Base-by-base conservation (phyloP, 2,329 filamentous ascomycete genomes). In the Alternaria triticina region DNA sequence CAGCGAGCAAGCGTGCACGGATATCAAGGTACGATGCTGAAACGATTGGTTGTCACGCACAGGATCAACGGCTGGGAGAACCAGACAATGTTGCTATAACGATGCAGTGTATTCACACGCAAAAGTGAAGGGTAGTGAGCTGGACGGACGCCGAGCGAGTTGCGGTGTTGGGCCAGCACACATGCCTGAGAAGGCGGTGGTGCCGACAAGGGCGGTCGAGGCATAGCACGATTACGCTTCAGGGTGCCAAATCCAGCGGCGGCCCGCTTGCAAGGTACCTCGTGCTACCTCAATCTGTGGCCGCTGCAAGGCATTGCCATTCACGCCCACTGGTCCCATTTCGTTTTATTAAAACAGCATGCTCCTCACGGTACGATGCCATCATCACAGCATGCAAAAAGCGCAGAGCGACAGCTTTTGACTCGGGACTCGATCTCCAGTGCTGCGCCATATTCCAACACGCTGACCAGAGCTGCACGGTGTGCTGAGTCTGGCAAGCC, bases 11-110 rank as follows among this genome's bases (percentile, higher is more conserved):
- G 71, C 66, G 73, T 72, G 75, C 77, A 79, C 75, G 75, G 76
- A 73, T 72, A 64, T 70, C 70, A 71, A 77, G 74, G 74, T 77
- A 76, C 73, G 67, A 67, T 71, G 74, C 70, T 79, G 77, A 79
- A 79, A 79, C 77, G 77, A 78, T 79, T 79, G 77, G 77, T 64
- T 71, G 77, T 76, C 73, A 77, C 72, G 73, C 70, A 71, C 65
- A 73, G 70, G 78, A 75, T 70, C 64, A 70, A 70, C 61, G 69
- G 72, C 64, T 61, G 65, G 62, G 64, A 58, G 61, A 54, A 70
- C 51, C 51, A 66, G 60, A 70, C 68, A 56, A 61, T 46, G 61
- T 46, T 45, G 40, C 58, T 58, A 59, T 62, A 66, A 54, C 57
- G 51, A 50, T 30, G 17, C 61, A 52, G 49, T 23, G 52, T 50